phyloP scores from a whole-genome alignment of 768 basidiomycete species.

The Lactarius akahatsu region DNA sequence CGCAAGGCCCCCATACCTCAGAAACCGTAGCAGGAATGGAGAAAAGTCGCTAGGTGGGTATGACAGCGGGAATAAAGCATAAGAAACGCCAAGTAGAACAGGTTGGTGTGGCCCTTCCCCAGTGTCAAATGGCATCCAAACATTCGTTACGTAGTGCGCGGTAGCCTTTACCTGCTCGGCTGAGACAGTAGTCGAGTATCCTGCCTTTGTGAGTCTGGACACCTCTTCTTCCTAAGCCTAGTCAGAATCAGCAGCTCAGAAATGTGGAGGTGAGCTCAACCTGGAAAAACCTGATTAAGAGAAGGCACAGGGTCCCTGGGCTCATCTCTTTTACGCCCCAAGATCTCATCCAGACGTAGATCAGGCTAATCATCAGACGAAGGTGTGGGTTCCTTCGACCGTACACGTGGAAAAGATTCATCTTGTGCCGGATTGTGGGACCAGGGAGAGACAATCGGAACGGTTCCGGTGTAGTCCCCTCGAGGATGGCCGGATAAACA shows the following conservation, averaged over 20 bases:
- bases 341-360: slow-evolving; percentile 28
- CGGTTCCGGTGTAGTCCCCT: slow-evolving; percentile 19
- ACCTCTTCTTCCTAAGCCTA: slow-evolving; percentile 18
- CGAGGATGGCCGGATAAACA: slow-evolving; percentile 22
- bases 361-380: slow-evolving; percentile 9
- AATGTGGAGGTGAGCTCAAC: slow-evolving; percentile 4
- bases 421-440: slow-evolving; percentile 15
- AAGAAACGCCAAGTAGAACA: slow-evolving; percentile 22
- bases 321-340: slow-evolving; percentile 24
- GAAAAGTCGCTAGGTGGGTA: slow-evolving; percentile 16
- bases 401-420: slow-evolving; percentile 20
- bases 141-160: slow-evolving; percentile 12
- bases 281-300: slow-evolving; percentile 28
- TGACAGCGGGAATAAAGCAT: slow-evolving; percentile 6
- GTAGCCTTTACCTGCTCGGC: slow-evolving; percentile 15
- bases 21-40: slow-evolving; percentile 15
- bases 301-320: slow-evolving; percentile 18
- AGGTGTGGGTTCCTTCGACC: slow-evolving; percentile 8
- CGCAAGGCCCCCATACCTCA: slow-evolving; percentile 22
- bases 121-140: slow-evolving; percentile 21
- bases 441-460: slow-evolving; percentile 25
- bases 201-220: slow-evolving; percentile 1
- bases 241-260: slow-evolving; percentile 2
- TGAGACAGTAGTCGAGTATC: slow-evolving; percentile 5
- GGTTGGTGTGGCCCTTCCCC: slow-evolving; percentile 10